These are phyloP conservation scores for Backusella psychrophila DNA, from an alignment of 192 early-diverging fungal genomes.

Conservation along the genomic window DNA sequence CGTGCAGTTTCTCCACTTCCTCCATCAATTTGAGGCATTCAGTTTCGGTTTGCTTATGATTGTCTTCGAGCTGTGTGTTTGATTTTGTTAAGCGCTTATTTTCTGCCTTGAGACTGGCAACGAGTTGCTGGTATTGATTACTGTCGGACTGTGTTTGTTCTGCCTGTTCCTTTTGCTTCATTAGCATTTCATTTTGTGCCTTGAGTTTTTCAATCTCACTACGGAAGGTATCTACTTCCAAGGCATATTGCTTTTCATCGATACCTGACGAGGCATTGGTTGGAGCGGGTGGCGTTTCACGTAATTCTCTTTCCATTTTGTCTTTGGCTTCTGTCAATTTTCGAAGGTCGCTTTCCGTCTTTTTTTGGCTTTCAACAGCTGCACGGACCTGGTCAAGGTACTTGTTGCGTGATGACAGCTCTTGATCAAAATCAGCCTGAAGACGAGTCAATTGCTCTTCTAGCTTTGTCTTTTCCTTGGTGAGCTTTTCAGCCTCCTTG, in stretches of 20 bases:
- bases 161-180: conserved; percentile 31
- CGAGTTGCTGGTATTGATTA: conserved; percentile 32
- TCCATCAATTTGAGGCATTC: conserved; percentile 73
- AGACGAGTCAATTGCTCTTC: conserved; percentile 36
- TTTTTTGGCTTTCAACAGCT: conserved; percentile 30
- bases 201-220: conserved; percentile 48
- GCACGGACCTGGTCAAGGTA: conserved; percentile 21
- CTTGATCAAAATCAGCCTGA: conserved; percentile 31
- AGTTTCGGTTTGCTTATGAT: conserved; percentile 65
- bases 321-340: conserved; percentile 19
- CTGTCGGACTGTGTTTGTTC: conserved; percentile 10
- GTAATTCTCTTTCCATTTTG: conserved; percentile 32
- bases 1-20: conserved; percentile 71
- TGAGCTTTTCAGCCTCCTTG: conserved; percentile 42
- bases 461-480: conserved; percentile 36
- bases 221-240: conserved; percentile 27
- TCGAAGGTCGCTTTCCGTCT: conserved; percentile 26
- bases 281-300: background rate
- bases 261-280: background rate
- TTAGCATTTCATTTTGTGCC: conserved; percentile 37
- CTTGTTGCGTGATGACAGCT: conserved; percentile 19
- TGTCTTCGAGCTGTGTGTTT: conserved; percentile 53
- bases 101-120: conserved; percentile 43
- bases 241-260: conserved; percentile 21
- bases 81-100: conserved; percentile 54